Percentiles rank a stretch among this genome's conserved stretches.
phyloP scores from a whole-genome alignment of 2,329 filamentous ascomycete genomes.

The Aspergillus ustus region DNA sequence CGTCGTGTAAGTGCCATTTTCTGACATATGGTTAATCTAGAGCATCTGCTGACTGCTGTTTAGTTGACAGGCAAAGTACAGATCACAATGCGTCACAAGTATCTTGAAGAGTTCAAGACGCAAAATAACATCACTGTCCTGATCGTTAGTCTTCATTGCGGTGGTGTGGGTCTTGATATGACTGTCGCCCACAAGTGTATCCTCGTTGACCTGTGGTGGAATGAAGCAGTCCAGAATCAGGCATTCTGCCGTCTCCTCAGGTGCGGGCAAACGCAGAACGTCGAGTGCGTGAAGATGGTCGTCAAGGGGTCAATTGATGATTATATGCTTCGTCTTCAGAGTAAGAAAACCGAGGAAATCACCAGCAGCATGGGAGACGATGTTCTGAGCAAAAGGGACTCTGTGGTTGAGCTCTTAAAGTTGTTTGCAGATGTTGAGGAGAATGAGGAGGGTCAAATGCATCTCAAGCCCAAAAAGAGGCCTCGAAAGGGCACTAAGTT shows the following conservation, averaged over 20 bases:
- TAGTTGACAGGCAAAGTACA: slow-evolving; percentile 57
- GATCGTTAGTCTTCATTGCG: slow-evolving; percentile 61
- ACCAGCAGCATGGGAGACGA: slow-evolving; percentile 30
- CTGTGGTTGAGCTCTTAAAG: slow-evolving; percentile 27
- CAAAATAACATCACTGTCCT: slow-evolving; percentile 51
- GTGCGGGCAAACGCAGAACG: slow-evolving; percentile 66
- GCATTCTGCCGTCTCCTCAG: slow-evolving; percentile 66
- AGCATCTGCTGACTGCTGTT: not conserved
- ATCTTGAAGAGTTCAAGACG: slow-evolving; percentile 53
- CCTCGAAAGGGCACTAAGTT: not conserved
- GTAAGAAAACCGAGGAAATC: slow-evolving; percentile 50
- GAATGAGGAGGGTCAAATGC: slow-evolving; percentile 1
- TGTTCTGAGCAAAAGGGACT: slow-evolving; percentile 20
- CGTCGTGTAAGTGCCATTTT: slow-evolving; percentile 12
- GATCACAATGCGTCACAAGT: slow-evolving; percentile 49
- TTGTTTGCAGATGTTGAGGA: slow-evolving; percentile 32
- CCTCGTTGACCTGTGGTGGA: slow-evolving; percentile 65
- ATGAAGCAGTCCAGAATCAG: slow-evolving; percentile 62
- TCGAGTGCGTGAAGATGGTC: slow-evolving; percentile 63
- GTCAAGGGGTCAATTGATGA: slow-evolving; percentile 63
- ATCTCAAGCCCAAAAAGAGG: not conserved
- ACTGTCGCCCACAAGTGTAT: slow-evolving; percentile 65
- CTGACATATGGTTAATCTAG: not conserved
- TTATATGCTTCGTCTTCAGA: slow-evolving; percentile 60
- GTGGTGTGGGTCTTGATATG: slow-evolving; percentile 63